Conservation (phyloP, 2,329 filamentous ascomycete genomes). For the Fonsecaea erecta region DNA sequence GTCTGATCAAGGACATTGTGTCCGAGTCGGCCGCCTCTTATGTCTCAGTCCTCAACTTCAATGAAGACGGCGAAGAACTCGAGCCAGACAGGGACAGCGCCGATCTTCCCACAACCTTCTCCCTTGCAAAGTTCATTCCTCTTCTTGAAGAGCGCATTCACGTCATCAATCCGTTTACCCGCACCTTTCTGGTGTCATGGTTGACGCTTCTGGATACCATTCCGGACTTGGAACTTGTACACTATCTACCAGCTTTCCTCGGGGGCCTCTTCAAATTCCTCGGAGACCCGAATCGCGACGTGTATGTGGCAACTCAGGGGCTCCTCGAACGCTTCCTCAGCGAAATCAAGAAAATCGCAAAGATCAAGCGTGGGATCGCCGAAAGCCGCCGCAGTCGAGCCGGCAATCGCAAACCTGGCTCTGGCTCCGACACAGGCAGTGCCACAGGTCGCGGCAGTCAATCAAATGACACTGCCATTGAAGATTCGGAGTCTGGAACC, state of each 20-base stretch:
- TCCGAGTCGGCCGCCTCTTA: slow-evolving; percentile 94
- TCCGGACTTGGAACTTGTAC: slow-evolving; percentile 91
- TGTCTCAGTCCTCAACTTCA: slow-evolving; percentile 79
- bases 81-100: slow-evolving; percentile 43
- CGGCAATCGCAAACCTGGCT: slow-evolving; percentile 24
- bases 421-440: slow-evolving; percentile 40
- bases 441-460: slow-evolving; percentile 33
- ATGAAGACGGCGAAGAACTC: slow-evolving; percentile 51
- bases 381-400: slow-evolving; percentile 77
- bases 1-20: slow-evolving; percentile 94
- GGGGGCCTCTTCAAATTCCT: slow-evolving; percentile 89
- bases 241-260: slow-evolving; percentile 88
- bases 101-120: slow-evolving; percentile 84
- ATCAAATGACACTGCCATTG: slow-evolving; percentile 39
- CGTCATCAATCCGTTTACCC: slow-evolving; percentile 91
- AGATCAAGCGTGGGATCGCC: slow-evolving; percentile 87
- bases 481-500: slow-evolving; percentile 47
- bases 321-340: slow-evolving; percentile 87
- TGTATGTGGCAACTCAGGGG: slow-evolving; percentile 89
- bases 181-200: slow-evolving; percentile 95
- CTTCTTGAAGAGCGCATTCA: slow-evolving; percentile 91
- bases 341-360: slow-evolving; percentile 93
- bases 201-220: slow-evolving; percentile 94
- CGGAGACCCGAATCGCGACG: slow-evolving; percentile 87
- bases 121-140: slow-evolving; percentile 86